Conservation (phyloP, 2,329 filamentous ascomycete genomes). For the Metarhizium brunneum region DNA sequence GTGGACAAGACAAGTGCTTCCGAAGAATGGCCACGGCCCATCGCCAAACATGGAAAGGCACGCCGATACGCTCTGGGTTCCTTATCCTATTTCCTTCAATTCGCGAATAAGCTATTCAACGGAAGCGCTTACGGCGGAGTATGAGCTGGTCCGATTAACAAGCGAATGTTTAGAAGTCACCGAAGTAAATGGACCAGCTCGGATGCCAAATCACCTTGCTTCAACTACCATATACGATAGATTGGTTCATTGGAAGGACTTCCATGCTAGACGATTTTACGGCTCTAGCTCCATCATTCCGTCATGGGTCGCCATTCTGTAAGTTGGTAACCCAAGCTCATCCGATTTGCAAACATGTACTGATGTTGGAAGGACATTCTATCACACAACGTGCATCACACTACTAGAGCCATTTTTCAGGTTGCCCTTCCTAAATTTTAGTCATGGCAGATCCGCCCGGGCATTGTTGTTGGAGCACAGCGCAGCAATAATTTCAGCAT, state of each 20-base stretch:
- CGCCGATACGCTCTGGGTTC: conserved; percentile 5
- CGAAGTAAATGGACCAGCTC: neutral
- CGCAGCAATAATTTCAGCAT: conserved; percentile 8
- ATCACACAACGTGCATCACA: conserved; percentile 5
- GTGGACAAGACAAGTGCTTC: neutral
- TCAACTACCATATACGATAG: conserved; percentile 3
- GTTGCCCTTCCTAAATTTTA: conserved; percentile 1
- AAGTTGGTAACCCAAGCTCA: neutral
- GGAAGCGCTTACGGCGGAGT: neutral
- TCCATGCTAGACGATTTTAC: neutral
- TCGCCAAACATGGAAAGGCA: neutral
- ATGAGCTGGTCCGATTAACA: conserved; percentile 2
- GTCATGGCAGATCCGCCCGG: neutral
- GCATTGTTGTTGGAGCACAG: conserved; percentile 6
- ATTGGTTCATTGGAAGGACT: neutral
- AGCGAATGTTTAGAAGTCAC: neutral
- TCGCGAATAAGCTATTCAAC: neutral
- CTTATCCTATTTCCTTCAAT: conserved; percentile 4
- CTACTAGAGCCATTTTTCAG: conserved; percentile 6
- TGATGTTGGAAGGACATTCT: neutral
- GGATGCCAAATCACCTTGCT: conserved; percentile 3
- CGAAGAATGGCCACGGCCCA: neutral
- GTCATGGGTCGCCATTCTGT: conserved; percentile 5
- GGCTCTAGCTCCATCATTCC: conserved; percentile 4
- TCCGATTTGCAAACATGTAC: too few species aligned